Percentiles rank a stretch among this genome's conserved stretches.
Evolutionary conservation across 495 filamentous ascomycete genomes (phyloP).

Genomic region (Neurospora sp.): DNA sequence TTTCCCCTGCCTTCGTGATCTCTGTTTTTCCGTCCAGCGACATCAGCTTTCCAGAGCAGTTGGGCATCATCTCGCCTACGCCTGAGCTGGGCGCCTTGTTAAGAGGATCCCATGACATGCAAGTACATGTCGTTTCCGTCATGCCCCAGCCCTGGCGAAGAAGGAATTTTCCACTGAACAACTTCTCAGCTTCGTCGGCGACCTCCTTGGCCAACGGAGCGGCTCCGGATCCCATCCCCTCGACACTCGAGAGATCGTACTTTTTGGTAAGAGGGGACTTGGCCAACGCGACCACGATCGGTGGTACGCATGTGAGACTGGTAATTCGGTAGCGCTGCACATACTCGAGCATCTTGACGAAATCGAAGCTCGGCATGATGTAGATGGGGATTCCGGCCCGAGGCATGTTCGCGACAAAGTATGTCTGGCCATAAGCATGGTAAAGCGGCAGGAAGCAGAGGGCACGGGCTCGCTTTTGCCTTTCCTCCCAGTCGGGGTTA

Average conservation of each 20-base stretch:
- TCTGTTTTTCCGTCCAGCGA: conserved; percentile 28
- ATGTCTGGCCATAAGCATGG: conserved; percentile 52
- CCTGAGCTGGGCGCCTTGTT: conserved; percentile 22
- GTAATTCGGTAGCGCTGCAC: conserved; percentile 62
- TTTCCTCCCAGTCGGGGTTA: conserved; percentile 31
- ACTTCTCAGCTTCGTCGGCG: conserved; percentile 44
- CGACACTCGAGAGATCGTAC: conserved; percentile 59
- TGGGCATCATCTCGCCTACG: conserved; percentile 61
- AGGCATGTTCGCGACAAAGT: conserved; percentile 28
- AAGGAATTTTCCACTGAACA: conserved; percentile 43
- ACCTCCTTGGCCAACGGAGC: conserved; percentile 56
- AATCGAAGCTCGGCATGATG: conserved; percentile 66
- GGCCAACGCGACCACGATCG: conserved; percentile 59
- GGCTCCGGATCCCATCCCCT: conserved; percentile 47
- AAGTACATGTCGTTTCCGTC: conserved; percentile 65
- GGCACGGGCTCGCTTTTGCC: conserved; percentile 15
- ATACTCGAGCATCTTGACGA: conserved; percentile 55
- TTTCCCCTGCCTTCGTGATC: conserved; percentile 26
- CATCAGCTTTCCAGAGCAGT: conserved; percentile 56
- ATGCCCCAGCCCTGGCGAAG: conserved; percentile 80
- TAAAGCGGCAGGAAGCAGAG: conserved; percentile 63
- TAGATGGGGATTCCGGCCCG: conserved; percentile 43
- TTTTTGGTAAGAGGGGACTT: conserved; percentile 56
- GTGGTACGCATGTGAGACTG: conserved; percentile 48
- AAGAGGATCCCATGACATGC: conserved; percentile 49